A percentile compares a stretch with the other conserved stretches of the same genome.
Conservation (phyloP, 1,284 basidiomycete species). For the Pascua guehoae region DNA sequence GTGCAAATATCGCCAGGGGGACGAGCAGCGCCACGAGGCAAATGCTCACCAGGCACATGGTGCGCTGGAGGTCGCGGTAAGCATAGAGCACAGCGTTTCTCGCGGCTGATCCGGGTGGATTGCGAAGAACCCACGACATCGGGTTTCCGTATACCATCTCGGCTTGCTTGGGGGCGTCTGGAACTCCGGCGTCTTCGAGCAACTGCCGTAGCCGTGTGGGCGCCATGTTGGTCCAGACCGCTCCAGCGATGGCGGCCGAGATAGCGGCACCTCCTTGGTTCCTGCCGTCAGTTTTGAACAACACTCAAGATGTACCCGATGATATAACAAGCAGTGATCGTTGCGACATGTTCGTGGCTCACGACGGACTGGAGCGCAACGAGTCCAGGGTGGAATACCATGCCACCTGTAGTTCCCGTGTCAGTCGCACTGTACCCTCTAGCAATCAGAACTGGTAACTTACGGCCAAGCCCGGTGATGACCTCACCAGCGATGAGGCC, state of each 20-base stretch:
- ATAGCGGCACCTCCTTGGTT: slow-evolving; percentile 41
- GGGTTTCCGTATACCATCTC: slow-evolving; percentile 35
- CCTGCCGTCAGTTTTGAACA: background rate
- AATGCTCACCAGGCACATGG: slow-evolving; percentile 39
- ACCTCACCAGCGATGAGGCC: slow-evolving; percentile 47
- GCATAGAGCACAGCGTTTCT: slow-evolving; percentile 32
- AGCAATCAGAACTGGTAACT: background rate
- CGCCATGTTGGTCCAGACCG: slow-evolving; percentile 40
- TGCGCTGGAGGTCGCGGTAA: slow-evolving; percentile 32
- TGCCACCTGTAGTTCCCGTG: slow-evolving; percentile 16
- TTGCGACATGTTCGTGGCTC: slow-evolving; percentile 43
- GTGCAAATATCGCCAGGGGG: slow-evolving; percentile 14
- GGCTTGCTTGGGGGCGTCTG: slow-evolving; percentile 1
- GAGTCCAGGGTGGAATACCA: slow-evolving; percentile 46
- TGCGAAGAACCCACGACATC: slow-evolving; percentile 28
- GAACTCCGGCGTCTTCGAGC: slow-evolving; percentile 28
- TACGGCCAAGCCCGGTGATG: slow-evolving; percentile 38
- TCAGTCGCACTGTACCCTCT: background rate
- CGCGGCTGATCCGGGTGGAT: slow-evolving; percentile 40
- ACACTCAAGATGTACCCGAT: slow-evolving; percentile 11
- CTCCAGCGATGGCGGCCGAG: slow-evolving; percentile 44
- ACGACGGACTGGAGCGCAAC: slow-evolving; percentile 43
- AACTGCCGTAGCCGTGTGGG: slow-evolving; percentile 9
- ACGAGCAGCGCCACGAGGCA: slow-evolving; percentile 30
- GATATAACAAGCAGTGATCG: slow-evolving; percentile 45